These are phyloP conservation scores for Diversispora eburnea DNA, from an alignment of 192 early-diverging fungal species.

Conservation along the genomic window DNA sequence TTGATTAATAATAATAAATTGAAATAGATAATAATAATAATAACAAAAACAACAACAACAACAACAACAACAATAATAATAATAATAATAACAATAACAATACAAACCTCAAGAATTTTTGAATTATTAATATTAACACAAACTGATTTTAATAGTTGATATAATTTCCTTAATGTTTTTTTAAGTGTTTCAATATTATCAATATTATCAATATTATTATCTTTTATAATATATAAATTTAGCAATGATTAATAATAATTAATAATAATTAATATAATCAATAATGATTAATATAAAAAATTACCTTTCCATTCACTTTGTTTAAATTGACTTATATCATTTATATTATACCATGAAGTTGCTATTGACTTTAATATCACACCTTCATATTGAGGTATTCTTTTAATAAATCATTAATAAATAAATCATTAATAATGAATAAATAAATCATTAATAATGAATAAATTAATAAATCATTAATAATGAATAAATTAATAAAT, in stretches of 20 bases:
- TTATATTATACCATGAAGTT: slow-evolving; percentile 10
- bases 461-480: neutral
- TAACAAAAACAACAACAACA: too few species aligned
- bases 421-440: neutral
- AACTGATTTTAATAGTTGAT: slow-evolving; percentile 5
- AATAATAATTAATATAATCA: neutral
- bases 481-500: neutral
- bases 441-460: neutral
- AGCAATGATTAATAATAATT: neutral
- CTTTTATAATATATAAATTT: neutral
- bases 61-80: too few species aligned
- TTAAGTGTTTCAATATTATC: neutral
- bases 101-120: neutral
- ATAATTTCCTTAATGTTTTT: neutral
- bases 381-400: slow-evolving; percentile 18
- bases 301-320: neutral
- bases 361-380: slow-evolving; percentile 7
- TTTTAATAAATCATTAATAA: neutral
- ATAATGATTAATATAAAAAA: neutral
- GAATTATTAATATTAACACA: neutral
- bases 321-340: neutral
- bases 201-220: neutral
- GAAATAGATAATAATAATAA: too few species aligned
- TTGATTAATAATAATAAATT: too few species aligned
- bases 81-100: too few species aligned